Percentiles rank a stretch among this genome's conserved stretches.
Evolutionary conservation across 2,329 filamentous ascomycete species (phyloP).

Genomic region (Bipolaris zeicola): DNA sequence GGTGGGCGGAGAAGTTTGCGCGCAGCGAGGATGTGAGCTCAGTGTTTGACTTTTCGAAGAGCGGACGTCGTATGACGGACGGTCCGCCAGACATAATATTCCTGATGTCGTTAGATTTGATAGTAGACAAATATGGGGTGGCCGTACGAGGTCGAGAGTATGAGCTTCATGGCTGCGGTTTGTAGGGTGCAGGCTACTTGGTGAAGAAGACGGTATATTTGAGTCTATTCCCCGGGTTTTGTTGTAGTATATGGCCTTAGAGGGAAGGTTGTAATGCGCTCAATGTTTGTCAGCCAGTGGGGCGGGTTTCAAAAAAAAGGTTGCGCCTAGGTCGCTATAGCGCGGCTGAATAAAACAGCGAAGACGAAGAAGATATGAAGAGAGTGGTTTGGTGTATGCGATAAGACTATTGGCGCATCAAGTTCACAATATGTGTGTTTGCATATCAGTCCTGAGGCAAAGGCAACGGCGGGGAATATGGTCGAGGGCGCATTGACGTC

Average conservation of each 20-base stretch:
- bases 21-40: slow-evolving; percentile 89
- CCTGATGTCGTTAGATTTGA: slow-evolving; percentile 63
- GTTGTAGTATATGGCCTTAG: neutral
- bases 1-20: slow-evolving; percentile 77
- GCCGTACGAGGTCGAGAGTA: slow-evolving; percentile 83
- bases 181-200: neutral
- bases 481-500: slow-evolving; percentile 31
- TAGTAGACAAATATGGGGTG: neutral
- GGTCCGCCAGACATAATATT: slow-evolving; percentile 87
- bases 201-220: neutral
- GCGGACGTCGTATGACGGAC: slow-evolving; percentile 79
- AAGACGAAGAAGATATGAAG: neutral
- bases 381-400: no score
- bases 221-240: neutral
- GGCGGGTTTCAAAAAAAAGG: slow-evolving; percentile 8
- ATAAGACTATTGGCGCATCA: neutral
- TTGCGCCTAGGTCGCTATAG: slow-evolving; percentile 3
- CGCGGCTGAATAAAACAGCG: neutral
- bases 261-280: neutral
- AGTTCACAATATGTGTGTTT: neutral
- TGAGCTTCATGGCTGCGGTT: slow-evolving; percentile 70
- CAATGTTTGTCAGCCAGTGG: slow-evolving; percentile 31
- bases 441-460: neutral
- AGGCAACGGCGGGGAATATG: slow-evolving; percentile 10
- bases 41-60: slow-evolving; percentile 83